A percentile compares a stretch with the other conserved stretches of the same genome.
Evolutionary conservation across 202 grass and related monocot species (phyloP).

Genomic region (Tripidium arundinaceum): DNA sequence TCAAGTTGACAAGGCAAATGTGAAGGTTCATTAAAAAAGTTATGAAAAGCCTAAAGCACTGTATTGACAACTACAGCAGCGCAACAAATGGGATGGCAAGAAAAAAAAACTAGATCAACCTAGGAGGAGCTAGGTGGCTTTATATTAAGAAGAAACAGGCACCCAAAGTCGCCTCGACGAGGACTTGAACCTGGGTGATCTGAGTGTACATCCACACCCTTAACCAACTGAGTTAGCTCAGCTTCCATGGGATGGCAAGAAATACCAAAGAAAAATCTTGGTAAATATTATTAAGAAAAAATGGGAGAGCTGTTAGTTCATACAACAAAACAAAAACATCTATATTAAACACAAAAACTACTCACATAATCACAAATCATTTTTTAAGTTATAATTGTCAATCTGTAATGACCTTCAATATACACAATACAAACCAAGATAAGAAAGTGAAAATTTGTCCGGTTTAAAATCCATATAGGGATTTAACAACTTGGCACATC

Average conservation of each 20-base stretch:
- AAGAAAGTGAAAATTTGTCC: too few relatives aligned
- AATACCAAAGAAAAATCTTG: background rate
- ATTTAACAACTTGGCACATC: too few relatives aligned
- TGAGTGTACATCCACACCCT: too few relatives aligned
- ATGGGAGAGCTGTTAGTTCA: background rate
- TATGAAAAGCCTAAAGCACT: background rate
- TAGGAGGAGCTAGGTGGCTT: background rate
- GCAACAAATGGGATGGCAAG: background rate
- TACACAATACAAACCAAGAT: too few relatives aligned
- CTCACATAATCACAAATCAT: background rate
- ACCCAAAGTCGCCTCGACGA: background rate
- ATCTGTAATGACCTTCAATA: conserved; percentile 7
- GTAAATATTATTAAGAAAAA: conserved; percentile 13
- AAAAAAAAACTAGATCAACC: background rate
- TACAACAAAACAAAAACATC: background rate
- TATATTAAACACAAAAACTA: conserved; percentile 12
- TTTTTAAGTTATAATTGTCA: background rate
- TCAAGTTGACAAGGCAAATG: background rate
- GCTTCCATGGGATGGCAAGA: background rate
- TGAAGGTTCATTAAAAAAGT: background rate
- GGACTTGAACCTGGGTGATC: too few relatives aligned
- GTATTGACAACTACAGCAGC: conserved; percentile 3
- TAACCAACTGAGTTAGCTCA: background rate
- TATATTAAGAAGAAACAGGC: background rate
- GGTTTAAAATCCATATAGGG: too few relatives aligned